A percentile compares a stretch with the other conserved stretches of the same genome.
Conservation (phyloP, 208 protist genomes). For the Entamoeba invadens region DNA sequence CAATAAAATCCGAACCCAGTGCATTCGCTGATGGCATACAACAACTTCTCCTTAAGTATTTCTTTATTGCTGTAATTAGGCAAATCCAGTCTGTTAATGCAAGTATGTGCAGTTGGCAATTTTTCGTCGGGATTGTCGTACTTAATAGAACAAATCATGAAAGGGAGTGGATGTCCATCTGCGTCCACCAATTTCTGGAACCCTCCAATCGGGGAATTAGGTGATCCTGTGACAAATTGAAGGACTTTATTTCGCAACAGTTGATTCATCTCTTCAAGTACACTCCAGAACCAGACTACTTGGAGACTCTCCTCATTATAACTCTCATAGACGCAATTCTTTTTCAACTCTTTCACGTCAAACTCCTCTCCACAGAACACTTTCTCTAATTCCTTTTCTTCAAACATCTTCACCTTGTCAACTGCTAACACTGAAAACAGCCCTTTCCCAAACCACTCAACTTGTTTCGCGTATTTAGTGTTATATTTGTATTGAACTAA, state of each 20-base stretch:
- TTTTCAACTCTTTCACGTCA: not conserved
- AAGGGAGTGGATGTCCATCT: not conserved
- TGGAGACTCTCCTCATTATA: not conserved
- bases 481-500: conserved; percentile 48
- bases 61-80: not conserved
- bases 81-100: not conserved
- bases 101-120: conserved; percentile 9
- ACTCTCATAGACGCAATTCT: not conserved
- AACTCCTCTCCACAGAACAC: conserved; percentile 1
- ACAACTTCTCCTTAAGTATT: not conserved
- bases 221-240: not conserved
- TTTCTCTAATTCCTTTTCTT: not conserved
- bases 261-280: not conserved
- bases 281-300: conserved; percentile 3
- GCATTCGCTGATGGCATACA: not conserved
- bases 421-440: not conserved
- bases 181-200: not conserved
- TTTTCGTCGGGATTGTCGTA: not conserved
- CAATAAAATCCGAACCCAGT: not conserved
- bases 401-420: not conserved
- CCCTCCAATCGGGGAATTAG: not conserved
- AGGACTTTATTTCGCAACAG: not conserved
- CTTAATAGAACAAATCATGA: not conserved
- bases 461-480: not conserved
- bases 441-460: not conserved